Conservation (phyloP, 306 rosid genomes). For the Castanospermum australe region DNA sequence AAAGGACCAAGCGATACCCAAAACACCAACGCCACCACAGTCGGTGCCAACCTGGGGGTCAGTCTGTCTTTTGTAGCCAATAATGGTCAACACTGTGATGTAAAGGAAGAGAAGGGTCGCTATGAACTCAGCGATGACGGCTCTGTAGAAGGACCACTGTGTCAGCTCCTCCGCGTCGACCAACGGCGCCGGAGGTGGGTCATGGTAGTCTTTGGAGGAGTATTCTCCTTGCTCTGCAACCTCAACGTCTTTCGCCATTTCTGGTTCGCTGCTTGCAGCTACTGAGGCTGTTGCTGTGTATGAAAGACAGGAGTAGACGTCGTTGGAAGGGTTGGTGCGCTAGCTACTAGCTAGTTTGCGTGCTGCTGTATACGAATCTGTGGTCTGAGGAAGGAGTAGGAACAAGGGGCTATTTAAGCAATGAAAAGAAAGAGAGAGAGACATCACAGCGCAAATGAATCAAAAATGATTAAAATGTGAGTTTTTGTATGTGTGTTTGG, state of each 20-base stretch:
- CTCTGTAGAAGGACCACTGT: constrained; percentile 83
- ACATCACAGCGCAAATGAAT: neutral
- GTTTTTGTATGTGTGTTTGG: constrained; percentile 4
- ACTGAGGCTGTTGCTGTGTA: neutral
- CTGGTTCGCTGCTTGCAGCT: neutral
- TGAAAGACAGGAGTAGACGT: neutral
- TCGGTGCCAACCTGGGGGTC: neutral
- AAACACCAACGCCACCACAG: constrained; percentile 76
- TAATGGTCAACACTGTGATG: constrained; percentile 77
- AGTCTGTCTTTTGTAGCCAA: constrained; percentile 59
- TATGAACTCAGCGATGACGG: constrained; percentile 82
- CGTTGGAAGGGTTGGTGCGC: neutral
- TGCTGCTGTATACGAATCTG: neutral
- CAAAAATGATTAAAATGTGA: constrained; percentile 22
- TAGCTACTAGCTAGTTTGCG: neutral
- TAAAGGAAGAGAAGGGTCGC: constrained; percentile 92
- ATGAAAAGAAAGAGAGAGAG: constrained; percentile 15
- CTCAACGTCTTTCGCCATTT: constrained; percentile 76
- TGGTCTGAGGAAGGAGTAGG: constrained; percentile 5
- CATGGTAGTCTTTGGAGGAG: constrained; percentile 78
- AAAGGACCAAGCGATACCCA: constrained; percentile 96
- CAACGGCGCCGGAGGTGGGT: constrained; percentile 87
- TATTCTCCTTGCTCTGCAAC: constrained; percentile 63
- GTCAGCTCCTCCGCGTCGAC: constrained; percentile 70
- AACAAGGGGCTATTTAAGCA: constrained; percentile 59